Evolutionary conservation across 2,329 filamentous ascomycete genomes (phyloP).

Genomic region (Coniochaeta sp.): DNA sequence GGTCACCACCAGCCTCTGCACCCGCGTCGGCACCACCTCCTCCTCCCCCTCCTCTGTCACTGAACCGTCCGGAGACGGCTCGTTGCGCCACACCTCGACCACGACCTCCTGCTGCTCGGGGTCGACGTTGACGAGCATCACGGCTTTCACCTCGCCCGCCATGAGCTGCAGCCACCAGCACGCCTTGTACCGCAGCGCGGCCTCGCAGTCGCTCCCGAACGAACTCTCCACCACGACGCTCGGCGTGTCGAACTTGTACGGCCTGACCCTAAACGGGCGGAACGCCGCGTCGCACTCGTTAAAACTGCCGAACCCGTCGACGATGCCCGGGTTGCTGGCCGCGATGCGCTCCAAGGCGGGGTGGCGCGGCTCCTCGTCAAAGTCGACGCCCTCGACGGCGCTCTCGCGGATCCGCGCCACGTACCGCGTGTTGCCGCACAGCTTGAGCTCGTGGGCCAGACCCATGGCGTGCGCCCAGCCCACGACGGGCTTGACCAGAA

Average conservation of each 20-base stretch:
- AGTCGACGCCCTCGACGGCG: neutral
- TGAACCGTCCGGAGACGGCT: neutral
- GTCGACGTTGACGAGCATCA: neutral
- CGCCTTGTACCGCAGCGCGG: neutral
- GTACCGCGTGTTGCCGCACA: neutral
- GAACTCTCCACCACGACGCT: neutral
- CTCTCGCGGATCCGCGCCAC: neutral
- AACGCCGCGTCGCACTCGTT: neutral
- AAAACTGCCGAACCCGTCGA: neutral
- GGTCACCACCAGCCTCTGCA: neutral
- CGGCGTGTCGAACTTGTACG: slow-evolving; percentile 1
- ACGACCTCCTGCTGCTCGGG: neutral
- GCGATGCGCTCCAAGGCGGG: neutral
- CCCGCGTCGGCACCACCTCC: too few species aligned
- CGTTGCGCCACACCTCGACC: neutral
- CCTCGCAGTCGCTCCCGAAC: neutral
- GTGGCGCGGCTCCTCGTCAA: neutral
- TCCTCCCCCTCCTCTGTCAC: too few species aligned
- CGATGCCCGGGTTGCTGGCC: neutral
- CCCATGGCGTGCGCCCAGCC: neutral
- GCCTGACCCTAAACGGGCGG: neutral
- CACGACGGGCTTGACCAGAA: neutral
- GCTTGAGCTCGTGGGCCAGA: neutral
- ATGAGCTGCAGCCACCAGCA: slow-evolving; percentile 1
- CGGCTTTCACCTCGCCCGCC: neutral